Evolutionary conservation across 345 rosid genomes (phyloP).

Genomic region (Euphorbia lathyris): DNA sequence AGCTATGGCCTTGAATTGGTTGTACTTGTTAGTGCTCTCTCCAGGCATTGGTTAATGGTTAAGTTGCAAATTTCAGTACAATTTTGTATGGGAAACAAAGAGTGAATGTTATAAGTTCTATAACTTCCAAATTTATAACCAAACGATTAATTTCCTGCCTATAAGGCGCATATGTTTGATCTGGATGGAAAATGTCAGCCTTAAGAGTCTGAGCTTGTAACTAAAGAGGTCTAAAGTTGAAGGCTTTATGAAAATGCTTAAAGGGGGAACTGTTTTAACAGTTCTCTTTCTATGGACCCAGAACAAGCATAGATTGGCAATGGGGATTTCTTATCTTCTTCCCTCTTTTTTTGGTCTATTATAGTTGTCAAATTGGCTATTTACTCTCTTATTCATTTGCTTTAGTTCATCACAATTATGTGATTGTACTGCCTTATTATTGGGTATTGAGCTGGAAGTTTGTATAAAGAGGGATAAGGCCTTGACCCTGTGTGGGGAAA

Average conservation of each 20-base stretch:
- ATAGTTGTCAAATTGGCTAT: neutral
- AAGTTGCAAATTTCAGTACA: neutral
- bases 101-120: neutral
- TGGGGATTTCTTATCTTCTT: neutral
- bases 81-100: neutral
- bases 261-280: neutral
- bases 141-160: neutral
- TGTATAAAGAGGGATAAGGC: conserved; percentile 6
- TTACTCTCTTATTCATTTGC: neutral
- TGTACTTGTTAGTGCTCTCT: neutral
- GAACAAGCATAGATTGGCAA: too few relatives aligned
- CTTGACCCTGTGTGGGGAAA: conserved; percentile 15
- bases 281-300: neutral
- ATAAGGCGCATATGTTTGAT: neutral
- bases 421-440: neutral
- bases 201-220: neutral
- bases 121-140: neutral
- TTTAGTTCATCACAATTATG: neutral
- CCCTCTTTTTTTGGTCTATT: neutral
- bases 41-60: neutral
- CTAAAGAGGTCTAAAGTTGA: neutral
- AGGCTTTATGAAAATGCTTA: neutral
- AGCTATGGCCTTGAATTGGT: neutral
- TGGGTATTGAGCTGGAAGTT: neutral
- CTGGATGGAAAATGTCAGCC: neutral